These are phyloP conservation scores for Buxus sempervirens DNA, from an alignment of 164 flowering plant species.

Conservation along the genomic window DNA sequence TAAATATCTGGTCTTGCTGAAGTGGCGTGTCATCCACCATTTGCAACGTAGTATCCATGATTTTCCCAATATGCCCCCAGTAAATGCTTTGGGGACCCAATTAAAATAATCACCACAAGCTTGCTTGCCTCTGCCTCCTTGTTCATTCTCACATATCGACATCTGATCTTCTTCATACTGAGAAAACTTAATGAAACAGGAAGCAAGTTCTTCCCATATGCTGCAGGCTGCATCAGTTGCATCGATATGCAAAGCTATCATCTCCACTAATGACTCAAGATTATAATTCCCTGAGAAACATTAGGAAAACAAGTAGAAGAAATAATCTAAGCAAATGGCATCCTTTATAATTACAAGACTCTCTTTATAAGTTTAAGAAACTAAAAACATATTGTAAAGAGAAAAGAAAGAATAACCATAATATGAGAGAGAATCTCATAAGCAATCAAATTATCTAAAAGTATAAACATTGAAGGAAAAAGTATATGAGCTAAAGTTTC, in stretches of 20 bases:
- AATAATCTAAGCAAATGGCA: background rate
- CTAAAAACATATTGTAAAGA: no score
- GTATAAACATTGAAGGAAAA: no score
- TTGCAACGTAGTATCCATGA: conserved; percentile 61
- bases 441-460: no score
- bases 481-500: no score
- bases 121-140: conserved; percentile 20
- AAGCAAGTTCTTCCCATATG: conserved; percentile 66
- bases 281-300: conserved; percentile 48
- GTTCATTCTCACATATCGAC: conserved; percentile 36
- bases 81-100: conserved; percentile 35
- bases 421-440: no score
- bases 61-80: conserved; percentile 30
- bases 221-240: conserved; percentile 42
- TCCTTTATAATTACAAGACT: no score
- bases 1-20: conserved; percentile 30
- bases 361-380: no score
- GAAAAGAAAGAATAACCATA: no score
- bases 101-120: conserved; percentile 6
- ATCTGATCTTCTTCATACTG: conserved; percentile 52
- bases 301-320: conserved; percentile 4
- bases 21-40: conserved; percentile 81
- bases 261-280: conserved; percentile 48
- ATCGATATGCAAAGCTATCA: conserved; percentile 80
- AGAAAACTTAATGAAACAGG: conserved; percentile 50